These are phyloP conservation scores for Colletotrichum chrysophilum DNA, from an alignment of 2,329 filamentous ascomycete species.

Conservation along the genomic window DNA sequence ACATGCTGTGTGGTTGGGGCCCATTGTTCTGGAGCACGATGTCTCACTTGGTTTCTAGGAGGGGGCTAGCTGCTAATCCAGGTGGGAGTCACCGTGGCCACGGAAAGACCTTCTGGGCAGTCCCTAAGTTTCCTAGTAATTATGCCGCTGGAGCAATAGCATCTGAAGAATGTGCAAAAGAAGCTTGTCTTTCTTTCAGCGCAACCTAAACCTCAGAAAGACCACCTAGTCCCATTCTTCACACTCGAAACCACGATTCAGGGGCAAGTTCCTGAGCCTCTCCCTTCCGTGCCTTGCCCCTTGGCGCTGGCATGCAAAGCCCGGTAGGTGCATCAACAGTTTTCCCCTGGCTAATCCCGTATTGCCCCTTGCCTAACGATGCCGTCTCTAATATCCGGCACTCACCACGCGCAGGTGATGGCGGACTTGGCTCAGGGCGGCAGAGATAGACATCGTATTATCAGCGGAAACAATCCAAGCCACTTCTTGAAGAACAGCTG, in stretches of 20 bases:
- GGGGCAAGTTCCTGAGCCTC: background rate
- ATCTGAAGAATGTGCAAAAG: background rate
- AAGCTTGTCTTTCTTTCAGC: background rate
- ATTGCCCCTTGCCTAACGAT: background rate
- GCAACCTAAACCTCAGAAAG: background rate
- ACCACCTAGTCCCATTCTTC: background rate
- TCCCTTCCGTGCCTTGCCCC: background rate
- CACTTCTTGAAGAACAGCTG: background rate
- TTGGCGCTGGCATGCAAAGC: background rate
- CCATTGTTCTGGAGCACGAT: background rate
- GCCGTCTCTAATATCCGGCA: background rate
- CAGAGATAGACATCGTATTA: background rate
- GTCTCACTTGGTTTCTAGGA: background rate
- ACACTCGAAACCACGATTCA: rapidly evolving
- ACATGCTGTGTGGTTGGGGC: background rate
- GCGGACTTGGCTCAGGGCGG: background rate
- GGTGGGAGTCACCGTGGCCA: background rate
- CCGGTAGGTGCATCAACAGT: background rate
- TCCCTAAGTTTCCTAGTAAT: background rate
- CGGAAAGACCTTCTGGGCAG: background rate
- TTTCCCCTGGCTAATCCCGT: background rate
- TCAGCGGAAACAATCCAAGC: background rate
- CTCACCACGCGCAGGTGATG: background rate
- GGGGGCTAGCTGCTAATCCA: background rate
- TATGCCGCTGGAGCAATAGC: background rate